A percentile compares a stretch with the other conserved stretches of the same genome.
Conservation (phyloP, 495 filamentous ascomycete genomes). For the Rusavskia elegans region DNA sequence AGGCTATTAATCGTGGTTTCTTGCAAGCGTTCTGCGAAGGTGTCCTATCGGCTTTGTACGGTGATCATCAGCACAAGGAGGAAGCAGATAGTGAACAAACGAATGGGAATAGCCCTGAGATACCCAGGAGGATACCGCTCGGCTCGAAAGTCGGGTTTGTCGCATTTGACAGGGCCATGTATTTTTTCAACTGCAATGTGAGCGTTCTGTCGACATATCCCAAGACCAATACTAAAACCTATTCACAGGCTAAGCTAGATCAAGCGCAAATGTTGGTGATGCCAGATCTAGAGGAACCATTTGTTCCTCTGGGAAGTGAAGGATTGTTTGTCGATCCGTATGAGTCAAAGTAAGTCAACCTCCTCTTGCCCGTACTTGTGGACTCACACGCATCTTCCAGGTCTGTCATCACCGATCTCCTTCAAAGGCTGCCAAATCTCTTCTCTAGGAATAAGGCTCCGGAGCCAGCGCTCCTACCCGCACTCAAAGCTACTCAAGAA, state of each 20-base stretch:
- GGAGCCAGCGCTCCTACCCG: conserved; percentile 72
- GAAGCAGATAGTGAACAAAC: conserved; percentile 27
- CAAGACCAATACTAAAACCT: not conserved
- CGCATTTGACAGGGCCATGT: conserved; percentile 87
- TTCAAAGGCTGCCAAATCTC: conserved; percentile 62
- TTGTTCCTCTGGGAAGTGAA: conserved; percentile 70
- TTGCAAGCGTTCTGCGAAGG: conserved; percentile 85
- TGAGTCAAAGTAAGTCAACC: conserved; percentile 52
- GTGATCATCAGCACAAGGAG: conserved; percentile 29
- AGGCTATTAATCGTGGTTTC: conserved; percentile 76
- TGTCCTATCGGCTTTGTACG: conserved; percentile 72
- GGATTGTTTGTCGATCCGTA: conserved; percentile 93
- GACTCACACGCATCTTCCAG: conserved; percentile 18
- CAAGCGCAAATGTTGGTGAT: conserved; percentile 97
- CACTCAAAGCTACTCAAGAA: conserved; percentile 63
- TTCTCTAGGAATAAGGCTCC: conserved; percentile 79
- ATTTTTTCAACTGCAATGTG: conserved; percentile 91
- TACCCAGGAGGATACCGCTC: conserved; percentile 44
- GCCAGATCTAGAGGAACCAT: conserved; percentile 94
- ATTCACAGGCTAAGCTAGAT: conserved; percentile 48
- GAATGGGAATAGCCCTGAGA: conserved; percentile 32
- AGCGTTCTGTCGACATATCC: conserved; percentile 11
- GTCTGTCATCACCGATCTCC: conserved; percentile 68
- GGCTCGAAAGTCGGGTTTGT: conserved; percentile 88
- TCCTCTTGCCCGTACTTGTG: not conserved